Evolutionary conservation across 2,329 filamentous ascomycete genomes (phyloP), one percentile per base, ranked within the genome.

Genomic region (Pestalotiopsis sp.): DNA sequence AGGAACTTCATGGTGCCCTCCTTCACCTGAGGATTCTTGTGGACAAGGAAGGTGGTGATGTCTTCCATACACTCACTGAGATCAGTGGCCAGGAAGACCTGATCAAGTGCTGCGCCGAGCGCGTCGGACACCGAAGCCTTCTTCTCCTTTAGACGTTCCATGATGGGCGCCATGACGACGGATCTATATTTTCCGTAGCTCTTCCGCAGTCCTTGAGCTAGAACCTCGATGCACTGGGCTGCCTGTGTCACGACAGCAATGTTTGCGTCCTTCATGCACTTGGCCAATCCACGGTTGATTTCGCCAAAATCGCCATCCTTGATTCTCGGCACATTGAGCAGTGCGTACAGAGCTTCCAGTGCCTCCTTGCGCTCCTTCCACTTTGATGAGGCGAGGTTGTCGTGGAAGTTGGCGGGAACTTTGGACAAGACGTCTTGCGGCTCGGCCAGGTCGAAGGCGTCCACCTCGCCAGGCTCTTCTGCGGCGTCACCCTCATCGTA

Each of bases 321-420:
- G 79, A 99, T 97, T 70, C 92, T 89, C 14, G 95, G 94, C 56
- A 97, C 91, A 74, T 97, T 97, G 67, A 97, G 81, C 3, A 90
- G 86, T 14, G 88, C 88, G 74, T 91, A 92, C 0, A 98, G 86
- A 11, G 89, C 93, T 70, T 99, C 96, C 3, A 98, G 86, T 0
- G 93, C 93, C 74, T 99, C 96, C 80, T 99, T 99, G 70, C 96
- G 88, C 73, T 99, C 97, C 78, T 99, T 99, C 96, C 96, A 99
- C 79, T 99, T 99, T 0, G 95, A 91, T 11, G 95, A 98, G 0
- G 88, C 91, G 38, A 99, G 83, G 69, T 92, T 90, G 25, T 99
- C 96, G 72, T 89, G 87, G 72, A 98, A 95, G 78, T 94, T 91
- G 52, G 90, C 89, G 0, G 95, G 92, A 3, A 98, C 85, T 74